Base-by-base conservation (phyloP, 2,329 filamentous ascomycete species). In the Aureobasidium lini region DNA sequence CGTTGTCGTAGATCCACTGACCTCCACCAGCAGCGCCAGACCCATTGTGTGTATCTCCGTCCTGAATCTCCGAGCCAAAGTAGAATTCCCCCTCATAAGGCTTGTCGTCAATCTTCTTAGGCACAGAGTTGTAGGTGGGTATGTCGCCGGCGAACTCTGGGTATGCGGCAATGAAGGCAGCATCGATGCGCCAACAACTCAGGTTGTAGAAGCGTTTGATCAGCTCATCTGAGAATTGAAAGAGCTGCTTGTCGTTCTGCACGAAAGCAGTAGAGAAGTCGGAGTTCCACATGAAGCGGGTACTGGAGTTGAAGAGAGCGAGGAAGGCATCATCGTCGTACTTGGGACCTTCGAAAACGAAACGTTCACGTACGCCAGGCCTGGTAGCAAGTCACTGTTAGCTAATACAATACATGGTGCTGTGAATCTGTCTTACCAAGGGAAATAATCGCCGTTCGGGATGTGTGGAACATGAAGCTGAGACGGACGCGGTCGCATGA, bases 131-230 rank as follows among this genome's bases (percentile, higher is more conserved):
- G 37, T 59, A 59, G 6, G 47, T 53, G 18, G 57, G 57, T 31
- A 59, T 59, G 23, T 59, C 57, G 31, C 57, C 57, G 8, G 47
- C 47, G 15, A 59, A 59, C 32, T 59, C 57, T 16, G 57, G 57
- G 23, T 52, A 59, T 11, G 31, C 48, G 40, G 57, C 47, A 9
- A 59, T 42, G 32, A 59, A 59, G 23, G 57, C 31, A 10, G 57
- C 31, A 32, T 59, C 57, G n/a, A 59, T 53, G 7, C 44, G 46
- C 57, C 57, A 59, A 23, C 47, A 59, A 31, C 29, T 53, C 36
- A 59, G 57, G n/a, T 59, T 59, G 57, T 47, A 15, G 18, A 59
- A 52, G 23, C 57, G 57, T 32, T 37, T 59, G 23, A 46, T 10
- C 34, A 59, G 16, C 13, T 59, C 57, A 29, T 42, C 36, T 10